Evolutionary conservation across 371 early-diverging fungal species (phyloP).

Genomic region (Zopfochytrium polystomum): DNA sequence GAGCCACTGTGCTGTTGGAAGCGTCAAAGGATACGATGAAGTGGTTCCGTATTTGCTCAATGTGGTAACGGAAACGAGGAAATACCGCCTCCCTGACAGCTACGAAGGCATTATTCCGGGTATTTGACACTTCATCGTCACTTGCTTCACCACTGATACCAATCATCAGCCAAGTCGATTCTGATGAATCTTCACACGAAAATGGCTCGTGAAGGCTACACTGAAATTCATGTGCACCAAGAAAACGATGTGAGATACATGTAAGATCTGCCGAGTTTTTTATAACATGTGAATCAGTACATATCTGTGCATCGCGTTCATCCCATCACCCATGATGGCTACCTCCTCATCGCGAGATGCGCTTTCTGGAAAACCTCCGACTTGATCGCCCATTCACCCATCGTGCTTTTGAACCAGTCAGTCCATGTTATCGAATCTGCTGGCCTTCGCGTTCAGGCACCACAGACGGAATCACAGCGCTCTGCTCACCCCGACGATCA

Average conservation of each 20-base stretch:
- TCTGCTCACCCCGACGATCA: constrained; percentile 24
- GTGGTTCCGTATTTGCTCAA: constrained; percentile 80
- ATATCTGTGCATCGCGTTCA: constrained; percentile 89
- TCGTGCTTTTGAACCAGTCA: constrained; percentile 41
- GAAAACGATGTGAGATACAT: constrained; percentile 66
- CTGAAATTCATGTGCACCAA: constrained; percentile 91
- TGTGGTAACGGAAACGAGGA: constrained; percentile 81
- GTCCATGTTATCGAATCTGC: constrained; percentile 42
- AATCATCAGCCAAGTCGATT: constrained; percentile 60
- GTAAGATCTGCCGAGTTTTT: not conserved
- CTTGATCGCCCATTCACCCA: constrained; percentile 39
- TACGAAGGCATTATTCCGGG: constrained; percentile 52
- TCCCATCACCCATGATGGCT: constrained; percentile 85
- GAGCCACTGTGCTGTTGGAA: constrained; percentile 86
- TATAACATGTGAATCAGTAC: constrained; percentile 44
- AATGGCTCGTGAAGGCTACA: constrained; percentile 78
- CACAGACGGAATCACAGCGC: constrained; percentile 5
- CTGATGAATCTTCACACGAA: constrained; percentile 73
- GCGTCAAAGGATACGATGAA: constrained; percentile 95
- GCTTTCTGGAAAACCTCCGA: constrained; percentile 60
- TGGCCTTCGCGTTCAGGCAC: constrained; percentile 31
- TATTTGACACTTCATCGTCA: constrained; percentile 6
- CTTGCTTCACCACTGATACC: not conserved
- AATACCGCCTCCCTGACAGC: constrained; percentile 55
- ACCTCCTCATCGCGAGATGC: constrained; percentile 81